These are phyloP conservation scores for Hymenoscyphus albidus DNA, from an alignment of 2,329 filamentous ascomycete species.

Conservation along the genomic window DNA sequence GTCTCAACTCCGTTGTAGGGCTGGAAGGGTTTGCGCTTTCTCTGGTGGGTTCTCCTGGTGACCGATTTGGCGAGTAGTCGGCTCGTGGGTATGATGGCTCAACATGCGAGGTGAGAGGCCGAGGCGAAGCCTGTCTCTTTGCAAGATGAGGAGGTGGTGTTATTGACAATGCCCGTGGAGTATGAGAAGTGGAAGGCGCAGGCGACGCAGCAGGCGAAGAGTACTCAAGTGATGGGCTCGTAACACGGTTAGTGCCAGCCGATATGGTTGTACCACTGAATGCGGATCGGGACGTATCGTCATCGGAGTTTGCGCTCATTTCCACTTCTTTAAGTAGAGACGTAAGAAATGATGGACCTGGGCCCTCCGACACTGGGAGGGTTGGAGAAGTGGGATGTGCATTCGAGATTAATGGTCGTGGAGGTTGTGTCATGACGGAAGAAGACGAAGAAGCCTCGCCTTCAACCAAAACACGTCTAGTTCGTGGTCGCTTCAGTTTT, in stretches of 20 bases:
- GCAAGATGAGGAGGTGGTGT: conserved; percentile 65
- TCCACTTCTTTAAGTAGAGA: conserved; percentile 88
- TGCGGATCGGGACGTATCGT: conserved; percentile 42
- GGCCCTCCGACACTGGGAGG: conserved; percentile 35
- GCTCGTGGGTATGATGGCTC: conserved; percentile 71
- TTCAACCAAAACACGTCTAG: conserved; percentile 59
- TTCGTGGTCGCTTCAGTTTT: conserved; percentile 83
- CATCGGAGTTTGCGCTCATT: conserved; percentile 54
- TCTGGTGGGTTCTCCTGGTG: conserved; percentile 35
- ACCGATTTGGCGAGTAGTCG: conserved; percentile 66
- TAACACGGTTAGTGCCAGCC: conserved; percentile 26
- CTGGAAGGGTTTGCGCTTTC: conserved; percentile 24
- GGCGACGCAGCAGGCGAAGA: conserved; percentile 68
- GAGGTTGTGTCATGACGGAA: conserved; percentile 34
- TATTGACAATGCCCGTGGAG: conserved; percentile 61
- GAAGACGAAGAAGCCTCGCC: conserved; percentile 39
- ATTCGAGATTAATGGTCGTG: conserved; percentile 18
- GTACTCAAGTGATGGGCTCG: conserved; percentile 38
- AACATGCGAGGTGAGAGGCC: conserved; percentile 66
- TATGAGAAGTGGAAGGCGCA: conserved; percentile 60
- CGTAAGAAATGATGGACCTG: conserved; percentile 72
- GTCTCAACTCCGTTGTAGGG: conserved; percentile 31
- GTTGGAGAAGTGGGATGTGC: neutral
- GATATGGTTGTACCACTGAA: conserved; percentile 22
- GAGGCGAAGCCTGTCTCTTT: conserved; percentile 60